A percentile compares a stretch with the other conserved stretches of the same genome.
Conservation (phyloP, 2,329 filamentous ascomycete species). For the Zymoseptoria ardabiliae region DNA sequence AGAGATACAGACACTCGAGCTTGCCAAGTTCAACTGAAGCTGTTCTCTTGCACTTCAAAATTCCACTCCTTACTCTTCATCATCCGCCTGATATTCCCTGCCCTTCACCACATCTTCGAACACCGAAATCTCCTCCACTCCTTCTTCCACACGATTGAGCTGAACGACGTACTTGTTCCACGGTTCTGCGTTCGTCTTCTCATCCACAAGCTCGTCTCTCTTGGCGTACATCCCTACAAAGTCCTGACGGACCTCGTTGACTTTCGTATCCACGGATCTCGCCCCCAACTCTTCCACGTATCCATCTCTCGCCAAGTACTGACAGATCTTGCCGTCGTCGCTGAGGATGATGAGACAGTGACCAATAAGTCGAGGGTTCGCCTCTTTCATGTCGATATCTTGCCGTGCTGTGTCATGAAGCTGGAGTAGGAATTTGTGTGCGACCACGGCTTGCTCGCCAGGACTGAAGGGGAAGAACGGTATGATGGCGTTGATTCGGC, state of each 20-base stretch:
- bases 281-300: neutral
- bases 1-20: too few relatives aligned
- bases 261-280: neutral
- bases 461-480: constrained; percentile 39
- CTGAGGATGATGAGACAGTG: neutral
- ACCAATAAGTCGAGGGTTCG: neutral
- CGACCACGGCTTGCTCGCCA: constrained; percentile 36
- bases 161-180: neutral
- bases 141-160: neutral
- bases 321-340: neutral
- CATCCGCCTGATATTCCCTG: neutral
- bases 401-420: constrained; percentile 19
- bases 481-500: constrained; percentile 36
- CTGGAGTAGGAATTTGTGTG: constrained; percentile 37
- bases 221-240: neutral
- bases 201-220: neutral
- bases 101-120: neutral
- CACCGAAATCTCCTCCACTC: neutral
- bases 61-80: neutral
- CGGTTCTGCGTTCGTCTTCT: neutral
- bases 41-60: too few relatives aligned
- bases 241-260: neutral
- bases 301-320: neutral
- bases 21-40: too few relatives aligned
- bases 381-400: neutral